phyloP scores from a whole-genome alignment of 2,329 filamentous ascomycete genomes.

The Fusarium sp. region DNA sequence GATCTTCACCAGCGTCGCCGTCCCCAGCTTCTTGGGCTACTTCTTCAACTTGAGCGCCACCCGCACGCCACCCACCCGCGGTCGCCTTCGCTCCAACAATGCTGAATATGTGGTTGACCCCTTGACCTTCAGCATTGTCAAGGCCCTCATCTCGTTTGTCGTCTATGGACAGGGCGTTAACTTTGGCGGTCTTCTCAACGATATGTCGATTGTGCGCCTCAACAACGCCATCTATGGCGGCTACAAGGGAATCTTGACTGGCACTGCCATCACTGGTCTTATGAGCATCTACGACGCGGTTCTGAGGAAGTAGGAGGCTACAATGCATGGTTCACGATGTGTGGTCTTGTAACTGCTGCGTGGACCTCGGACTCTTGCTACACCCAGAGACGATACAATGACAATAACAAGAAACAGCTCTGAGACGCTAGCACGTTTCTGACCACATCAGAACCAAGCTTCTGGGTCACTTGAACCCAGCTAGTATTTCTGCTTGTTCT shows the following conservation, averaged over 20 bases:
- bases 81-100: slow-evolving; percentile 53
- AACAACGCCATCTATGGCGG: slow-evolving; percentile 77
- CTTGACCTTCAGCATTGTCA: slow-evolving; percentile 88
- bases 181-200: slow-evolving; percentile 71
- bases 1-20: slow-evolving; percentile 75
- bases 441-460: slow-evolving; percentile 4
- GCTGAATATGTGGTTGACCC: slow-evolving; percentile 79
- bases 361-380: background rate
- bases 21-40: slow-evolving; percentile 81
- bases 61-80: slow-evolving; percentile 55
- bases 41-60: slow-evolving; percentile 87
- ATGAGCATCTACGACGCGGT: slow-evolving; percentile 83
- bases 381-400: slow-evolving; percentile 1
- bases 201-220: slow-evolving; percentile 70
- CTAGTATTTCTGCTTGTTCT: slow-evolving; percentile 28
- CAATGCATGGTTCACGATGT: background rate
- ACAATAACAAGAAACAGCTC: background rate
- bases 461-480: background rate
- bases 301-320: slow-evolving; percentile 70
- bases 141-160: slow-evolving; percentile 84
- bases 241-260: slow-evolving; percentile 76
- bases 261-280: slow-evolving; percentile 74
- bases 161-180: slow-evolving; percentile 78
- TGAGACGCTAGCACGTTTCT: slow-evolving; percentile 7
- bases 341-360: background rate